A percentile compares a stretch with the other conserved stretches of the same genome.
phyloP scores from a whole-genome alignment of 176 grass and related monocot genomes.

The Phragmites australis region DNA sequence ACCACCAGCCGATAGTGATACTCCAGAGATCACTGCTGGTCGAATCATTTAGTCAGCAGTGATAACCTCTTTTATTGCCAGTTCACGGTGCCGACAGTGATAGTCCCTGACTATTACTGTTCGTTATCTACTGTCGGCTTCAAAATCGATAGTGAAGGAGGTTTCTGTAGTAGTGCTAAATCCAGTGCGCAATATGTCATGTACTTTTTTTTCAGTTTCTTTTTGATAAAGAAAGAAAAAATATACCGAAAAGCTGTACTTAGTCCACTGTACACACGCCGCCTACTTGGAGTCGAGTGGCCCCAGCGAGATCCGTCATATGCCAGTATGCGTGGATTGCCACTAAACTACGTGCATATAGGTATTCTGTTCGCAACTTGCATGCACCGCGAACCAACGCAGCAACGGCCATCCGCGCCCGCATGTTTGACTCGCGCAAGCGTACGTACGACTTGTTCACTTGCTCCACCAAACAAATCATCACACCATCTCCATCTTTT shows the following conservation, averaged over 20 bases:
- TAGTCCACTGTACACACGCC: neutral
- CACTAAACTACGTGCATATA: neutral
- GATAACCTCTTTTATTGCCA: too few species aligned
- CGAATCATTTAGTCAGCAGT: too few species aligned
- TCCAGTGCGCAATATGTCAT: neutral
- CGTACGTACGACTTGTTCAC: neutral
- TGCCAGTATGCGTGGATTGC: too few species aligned
- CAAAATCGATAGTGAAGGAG: too few species aligned
- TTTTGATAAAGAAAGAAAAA: neutral
- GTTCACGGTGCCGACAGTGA: too few species aligned
- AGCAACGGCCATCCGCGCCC: conserved; percentile 24
- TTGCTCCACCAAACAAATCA: conserved; percentile 29
- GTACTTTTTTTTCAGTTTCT: neutral
- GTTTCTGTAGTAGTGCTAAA: too few species aligned
- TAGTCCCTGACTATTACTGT: too few species aligned
- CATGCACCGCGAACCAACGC: conserved; percentile 30
- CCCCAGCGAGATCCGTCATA: neutral
- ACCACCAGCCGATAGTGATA: too few species aligned
- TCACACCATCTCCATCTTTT: neutral
- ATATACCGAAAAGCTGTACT: neutral
- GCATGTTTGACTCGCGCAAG: conserved; percentile 39
- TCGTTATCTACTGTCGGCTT: too few species aligned
- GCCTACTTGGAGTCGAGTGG: neutral
- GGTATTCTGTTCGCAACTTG: conserved; percentile 5
- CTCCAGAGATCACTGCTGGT: too few species aligned